Conservation (phyloP, 208 protist genomes). For the Trypanosomatidae sp. region DNA sequence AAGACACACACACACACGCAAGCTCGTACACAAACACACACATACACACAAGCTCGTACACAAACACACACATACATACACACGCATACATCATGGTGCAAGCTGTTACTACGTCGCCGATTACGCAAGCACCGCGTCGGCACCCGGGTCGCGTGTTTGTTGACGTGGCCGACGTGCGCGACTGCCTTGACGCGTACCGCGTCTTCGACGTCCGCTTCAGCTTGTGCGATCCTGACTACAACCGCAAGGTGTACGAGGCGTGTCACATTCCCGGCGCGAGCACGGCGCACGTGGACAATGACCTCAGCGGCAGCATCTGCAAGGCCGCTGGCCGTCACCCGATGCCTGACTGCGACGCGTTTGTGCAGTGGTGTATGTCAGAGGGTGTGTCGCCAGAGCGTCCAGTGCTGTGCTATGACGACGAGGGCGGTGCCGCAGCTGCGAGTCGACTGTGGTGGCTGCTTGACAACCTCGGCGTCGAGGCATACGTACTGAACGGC, state of each 20-base stretch:
- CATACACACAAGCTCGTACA: too few relatives aligned
- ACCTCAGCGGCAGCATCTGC: conserved; percentile 13
- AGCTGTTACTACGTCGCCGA: too few relatives aligned
- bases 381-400: conserved; percentile 15
- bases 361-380: conserved; percentile 46
- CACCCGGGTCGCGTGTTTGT: conserved; percentile 46
- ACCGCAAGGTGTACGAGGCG: conserved; percentile 27
- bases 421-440: conserved; percentile 54
- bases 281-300: conserved; percentile 35
- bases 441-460: conserved; percentile 84
- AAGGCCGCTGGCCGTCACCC: conserved; percentile 36
- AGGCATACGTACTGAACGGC: conserved; percentile 73
- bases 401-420: conserved; percentile 80
- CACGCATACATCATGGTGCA: too few relatives aligned
- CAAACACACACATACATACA: too few relatives aligned
- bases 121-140: neutral
- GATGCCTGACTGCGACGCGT: conserved; percentile 25
- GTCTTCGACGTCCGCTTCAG: conserved; percentile 55
- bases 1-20: too few relatives aligned
- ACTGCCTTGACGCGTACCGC: conserved; percentile 16
- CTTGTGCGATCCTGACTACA: conserved; percentile 9
- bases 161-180: conserved; percentile 18
- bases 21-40: too few relatives aligned
- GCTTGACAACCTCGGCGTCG: conserved; percentile 58
- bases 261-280: conserved; percentile 27